These are phyloP conservation scores for Trifolium subterraneum DNA, from an alignment of 306 rosid genomes.

Conservation along the genomic window DNA sequence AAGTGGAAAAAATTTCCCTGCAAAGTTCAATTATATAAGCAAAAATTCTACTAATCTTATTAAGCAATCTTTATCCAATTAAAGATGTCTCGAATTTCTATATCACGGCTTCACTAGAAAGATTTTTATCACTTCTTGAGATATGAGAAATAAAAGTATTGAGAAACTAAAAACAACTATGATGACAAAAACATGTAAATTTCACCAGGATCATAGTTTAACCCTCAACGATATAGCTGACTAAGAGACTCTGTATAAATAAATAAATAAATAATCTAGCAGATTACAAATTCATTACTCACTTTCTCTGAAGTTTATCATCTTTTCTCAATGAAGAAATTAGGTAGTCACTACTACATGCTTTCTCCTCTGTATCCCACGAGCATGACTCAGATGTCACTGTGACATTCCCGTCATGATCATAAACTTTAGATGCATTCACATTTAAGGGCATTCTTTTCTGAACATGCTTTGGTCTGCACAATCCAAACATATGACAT, in stretches of 20 bases:
- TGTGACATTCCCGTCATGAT: conserved; percentile 56
- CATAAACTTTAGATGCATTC: conserved; percentile 55
- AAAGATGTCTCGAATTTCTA: conserved; percentile 15
- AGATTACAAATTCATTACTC: conserved; percentile 18
- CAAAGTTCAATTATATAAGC: conserved; percentile 20
- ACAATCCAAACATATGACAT: conserved; percentile 34
- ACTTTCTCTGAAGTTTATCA: conserved; percentile 61
- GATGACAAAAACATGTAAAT: conserved; percentile 17
- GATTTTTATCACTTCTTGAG: conserved; percentile 13
- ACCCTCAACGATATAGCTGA: conserved; percentile 13
- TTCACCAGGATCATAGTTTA: conserved; percentile 4
- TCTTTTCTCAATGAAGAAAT: conserved; percentile 59
- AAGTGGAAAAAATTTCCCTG: background rate
- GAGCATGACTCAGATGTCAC: conserved; percentile 81
- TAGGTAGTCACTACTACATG: conserved; percentile 75
- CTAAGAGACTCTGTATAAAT: background rate
- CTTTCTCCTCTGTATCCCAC: conserved; percentile 75
- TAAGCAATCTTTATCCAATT: conserved; percentile 19
- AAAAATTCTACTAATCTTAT: background rate
- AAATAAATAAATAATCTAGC: background rate
- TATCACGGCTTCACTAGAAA: conserved; percentile 24
- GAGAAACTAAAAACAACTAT: conserved; percentile 28
- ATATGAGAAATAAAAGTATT: conserved; percentile 9
- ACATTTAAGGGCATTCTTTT: conserved; percentile 50
- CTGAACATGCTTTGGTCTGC: conserved; percentile 67